Percentiles rank a stretch among this genome's conserved stretches.
These are phyloP conservation scores for Calonectria pseudoturangicola DNA, from an alignment of 2,329 filamentous ascomycete species.

Conservation along the genomic window DNA sequence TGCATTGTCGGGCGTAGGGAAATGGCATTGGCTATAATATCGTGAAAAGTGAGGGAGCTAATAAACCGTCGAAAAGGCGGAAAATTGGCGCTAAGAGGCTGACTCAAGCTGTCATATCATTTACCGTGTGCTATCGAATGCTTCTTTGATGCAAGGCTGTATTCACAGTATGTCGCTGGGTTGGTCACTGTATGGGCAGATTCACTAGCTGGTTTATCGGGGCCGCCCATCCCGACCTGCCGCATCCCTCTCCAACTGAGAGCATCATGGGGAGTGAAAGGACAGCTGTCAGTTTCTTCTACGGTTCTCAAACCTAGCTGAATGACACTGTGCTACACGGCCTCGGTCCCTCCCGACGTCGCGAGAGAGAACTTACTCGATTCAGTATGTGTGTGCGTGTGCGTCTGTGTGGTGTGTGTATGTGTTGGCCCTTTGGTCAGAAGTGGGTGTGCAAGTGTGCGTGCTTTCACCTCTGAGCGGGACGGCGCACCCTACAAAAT, in stretches of 20 bases:
- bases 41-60: neutral
- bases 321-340: conserved; percentile 29
- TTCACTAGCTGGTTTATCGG: conserved; percentile 9
- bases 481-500: conserved; percentile 38
- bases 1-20: conserved; percentile 7
- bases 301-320: conserved; percentile 19
- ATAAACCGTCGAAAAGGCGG: neutral
- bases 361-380: conserved; percentile 21
- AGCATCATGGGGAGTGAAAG: conserved; percentile 13
- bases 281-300: conserved; percentile 16
- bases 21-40: conserved; percentile 16
- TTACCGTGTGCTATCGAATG: neutral
- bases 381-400: conserved; percentile 24
- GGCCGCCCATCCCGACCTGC: conserved; percentile 7
- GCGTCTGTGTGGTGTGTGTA: conserved; percentile 26
- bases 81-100: neutral
- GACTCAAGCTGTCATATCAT: conserved; percentile 16
- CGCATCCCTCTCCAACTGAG: neutral
- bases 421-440: conserved; percentile 24
- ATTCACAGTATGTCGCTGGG: conserved; percentile 25
- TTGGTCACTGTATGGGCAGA: conserved; percentile 27
- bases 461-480: conserved; percentile 27
- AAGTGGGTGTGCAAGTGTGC: conserved; percentile 35
- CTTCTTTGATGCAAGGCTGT: neutral
- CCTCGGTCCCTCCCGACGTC: neutral